These are phyloP conservation scores for Scenedesmus sp. DNA, from an alignment of 163 green algal genomes.

Conservation along the genomic window DNA sequence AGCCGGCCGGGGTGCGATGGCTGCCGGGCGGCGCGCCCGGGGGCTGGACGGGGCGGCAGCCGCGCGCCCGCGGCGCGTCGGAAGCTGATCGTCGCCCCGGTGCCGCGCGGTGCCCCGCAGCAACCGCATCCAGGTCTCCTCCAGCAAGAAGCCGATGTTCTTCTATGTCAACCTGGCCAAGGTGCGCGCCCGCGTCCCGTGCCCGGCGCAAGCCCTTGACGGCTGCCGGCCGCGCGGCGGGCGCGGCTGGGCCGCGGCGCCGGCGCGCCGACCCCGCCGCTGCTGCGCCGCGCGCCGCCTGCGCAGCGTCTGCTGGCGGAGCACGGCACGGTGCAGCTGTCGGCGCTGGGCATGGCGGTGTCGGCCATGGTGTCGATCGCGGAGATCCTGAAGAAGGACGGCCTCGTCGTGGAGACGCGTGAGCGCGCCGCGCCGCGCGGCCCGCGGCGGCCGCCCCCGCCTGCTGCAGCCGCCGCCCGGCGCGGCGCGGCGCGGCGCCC, in stretches of 20 bases:
- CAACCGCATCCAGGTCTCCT: constrained; percentile 79
- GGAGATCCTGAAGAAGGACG: constrained; percentile 90
- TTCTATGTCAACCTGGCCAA: constrained; percentile 86
- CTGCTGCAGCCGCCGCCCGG: background rate
- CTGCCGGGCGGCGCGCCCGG: too few relatives aligned
- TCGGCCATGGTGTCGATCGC: constrained; percentile 86
- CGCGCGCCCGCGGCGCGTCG: too few relatives aligned
- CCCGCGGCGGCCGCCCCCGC: background rate
- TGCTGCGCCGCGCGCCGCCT: background rate
- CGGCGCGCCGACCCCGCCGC: background rate
- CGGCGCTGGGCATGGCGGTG: constrained; percentile 84
- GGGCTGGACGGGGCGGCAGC: too few relatives aligned
- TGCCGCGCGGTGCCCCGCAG: too few relatives aligned
- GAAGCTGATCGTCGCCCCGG: too few relatives aligned
- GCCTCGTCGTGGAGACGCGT: constrained; percentile 77
- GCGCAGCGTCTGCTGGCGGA: constrained; percentile 79
- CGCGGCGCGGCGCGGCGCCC: too few relatives aligned
- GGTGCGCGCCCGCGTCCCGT: too few relatives aligned
- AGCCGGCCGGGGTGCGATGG: too few relatives aligned
- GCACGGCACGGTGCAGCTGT: constrained; percentile 86
- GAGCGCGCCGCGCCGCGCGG: constrained; percentile 8
- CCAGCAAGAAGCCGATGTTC: constrained; percentile 81
- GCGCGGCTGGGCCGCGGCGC: background rate
- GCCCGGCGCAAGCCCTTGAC: too few relatives aligned
- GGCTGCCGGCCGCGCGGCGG: too few relatives aligned